Evolutionary conservation across 345 rosid species (phyloP), one percentile per base, ranked within the genome.

Genomic region (Dimocarpus longan): DNA sequence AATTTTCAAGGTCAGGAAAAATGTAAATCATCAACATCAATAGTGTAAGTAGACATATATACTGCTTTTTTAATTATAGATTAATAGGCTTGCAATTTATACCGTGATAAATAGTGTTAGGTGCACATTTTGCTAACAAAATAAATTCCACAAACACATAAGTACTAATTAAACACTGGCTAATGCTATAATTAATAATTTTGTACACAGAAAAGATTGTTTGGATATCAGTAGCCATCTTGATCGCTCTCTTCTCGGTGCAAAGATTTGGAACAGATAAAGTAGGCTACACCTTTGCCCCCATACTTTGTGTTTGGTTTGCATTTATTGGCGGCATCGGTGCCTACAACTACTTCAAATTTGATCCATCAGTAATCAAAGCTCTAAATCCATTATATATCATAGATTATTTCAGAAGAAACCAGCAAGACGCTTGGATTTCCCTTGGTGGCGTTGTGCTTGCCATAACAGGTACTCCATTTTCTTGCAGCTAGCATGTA

Each of bases 401-500:
- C 18, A 37, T 87, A 0, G 54, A 74, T 2, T 90, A 88, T 82
- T 88, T 90, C 78, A 37, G 2, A 42, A 87, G 89, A 44, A 89
- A 87, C 57, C 76, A 76, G 44, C 80, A 77, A 26, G 78, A 81
- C 3, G 91, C 85, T 8, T 89, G 92, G 87, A 71, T 85, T 39
- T 90, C 94, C 19, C 91, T 90, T 13, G 94, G 89, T 28, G 90
- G 88, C 8, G 66, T 86, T 50, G 77, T 85, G 13, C 77, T 85
- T 50, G 75, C 86, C 21, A 83, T 79, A 22, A 88, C 89, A 81
- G 88, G 91, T 82, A 68, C 12, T 5, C 0, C 3, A 22, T 57
- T 13, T 4, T 12, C 24, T 71, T 13, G 12, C 62, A 54, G 37
- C 66, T 54, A 6, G 5, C 6, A 54, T 50, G n/a, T 7, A 1